Evolutionary conservation across 495 filamentous ascomycete species (phyloP), one percentile per base, ranked within the genome.

Genomic region (Clavariopsis aquatica): DNA sequence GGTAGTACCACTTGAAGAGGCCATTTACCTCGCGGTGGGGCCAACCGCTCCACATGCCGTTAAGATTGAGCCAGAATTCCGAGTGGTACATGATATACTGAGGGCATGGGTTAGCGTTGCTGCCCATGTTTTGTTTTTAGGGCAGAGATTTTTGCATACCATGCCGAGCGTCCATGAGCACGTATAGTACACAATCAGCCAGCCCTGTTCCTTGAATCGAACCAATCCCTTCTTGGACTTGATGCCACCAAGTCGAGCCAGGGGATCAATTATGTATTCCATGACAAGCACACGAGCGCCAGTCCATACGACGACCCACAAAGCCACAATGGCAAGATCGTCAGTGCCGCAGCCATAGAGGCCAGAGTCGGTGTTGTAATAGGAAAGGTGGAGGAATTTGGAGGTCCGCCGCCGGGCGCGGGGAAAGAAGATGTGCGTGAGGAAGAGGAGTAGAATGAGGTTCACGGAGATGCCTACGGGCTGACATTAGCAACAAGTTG

Each of bases 151-250:
- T 3, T 43, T 43, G 83, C 90, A 56, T 83, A 97, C 91, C 84
- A 93, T 81, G 65, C 94, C 94, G 57, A 93, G 76, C 3, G 84
- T 76, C 87, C 91, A 98, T 73, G 91, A 92, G 56, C 86, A 77
- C 26, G 73, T 73, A 73, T 91, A 89, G 78, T 97, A 98, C 34
- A 93, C 69, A 26, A 90, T 73, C 71, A 96, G 80, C 90, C 92
- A 98, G 53, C 87, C 91, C 78, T 98, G 94, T 75, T 98, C 94
- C 52, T 91, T 89, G 76, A 98, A 90, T 43, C 95, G 83, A 23
- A 89, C 81, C 23, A 87, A 76, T 8, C 83, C 87, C 76, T 95
- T 96, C 67, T 79, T 80, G 60, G 85, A 84, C 62, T 82, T 81
- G 65, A 98, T 78, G 15, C 93, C 92, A 54, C 79, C 79, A 15